Percentiles rank a stretch among this genome's conserved stretches.
Evolutionary conservation across 805 yeast species (phyloP).

Genomic region (Barnettozyma sucrosica): DNA sequence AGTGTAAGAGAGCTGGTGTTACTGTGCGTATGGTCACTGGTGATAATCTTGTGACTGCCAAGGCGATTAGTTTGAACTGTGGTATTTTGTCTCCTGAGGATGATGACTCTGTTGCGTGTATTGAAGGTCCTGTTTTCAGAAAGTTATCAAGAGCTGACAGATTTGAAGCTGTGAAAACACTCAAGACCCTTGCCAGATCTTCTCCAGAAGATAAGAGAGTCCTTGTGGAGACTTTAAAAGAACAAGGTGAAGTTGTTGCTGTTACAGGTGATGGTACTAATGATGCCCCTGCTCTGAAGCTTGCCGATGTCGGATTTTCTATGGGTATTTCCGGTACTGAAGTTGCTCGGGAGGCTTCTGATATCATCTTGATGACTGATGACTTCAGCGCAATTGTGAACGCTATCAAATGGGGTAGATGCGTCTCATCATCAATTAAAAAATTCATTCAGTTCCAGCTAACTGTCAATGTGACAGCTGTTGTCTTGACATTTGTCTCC

Average conservation of each 20-base stretch:
- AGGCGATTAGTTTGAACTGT: conserved; percentile 83
- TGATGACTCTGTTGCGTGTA: conserved; percentile 51
- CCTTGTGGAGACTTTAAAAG: conserved; percentile 73
- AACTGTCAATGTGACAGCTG: conserved; percentile 97
- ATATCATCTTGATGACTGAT: conserved; percentile 87
- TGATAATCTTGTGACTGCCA: conserved; percentile 87
- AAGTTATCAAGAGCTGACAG: conserved; percentile 55
- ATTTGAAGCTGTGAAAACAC: conserved; percentile 54
- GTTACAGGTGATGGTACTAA: conserved; percentile 99
- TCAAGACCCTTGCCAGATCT: conserved; percentile 87
- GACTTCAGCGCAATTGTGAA: conserved; percentile 92
- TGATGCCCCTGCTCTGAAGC: conserved; percentile 95
- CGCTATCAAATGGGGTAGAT: conserved; percentile 98
- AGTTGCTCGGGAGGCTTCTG: conserved; percentile 97
- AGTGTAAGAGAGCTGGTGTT: conserved; percentile 89
- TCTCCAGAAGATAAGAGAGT: conserved; percentile 93
- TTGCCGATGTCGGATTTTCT: conserved; percentile 97
- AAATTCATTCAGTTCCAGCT: conserved; percentile 95
- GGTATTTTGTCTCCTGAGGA: conserved; percentile 55
- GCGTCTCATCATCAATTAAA: conserved; percentile 89
- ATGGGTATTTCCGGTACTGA: conserved; percentile 99
- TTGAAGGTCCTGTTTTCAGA: conserved; percentile 93
- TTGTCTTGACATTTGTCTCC: conserved; percentile 84
- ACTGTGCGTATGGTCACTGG: conserved; percentile 98
- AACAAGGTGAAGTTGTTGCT: conserved; percentile 89